Conservation (phyloP, 345 rosid genomes). For the Bruguiera gymnorhiza region DNA sequence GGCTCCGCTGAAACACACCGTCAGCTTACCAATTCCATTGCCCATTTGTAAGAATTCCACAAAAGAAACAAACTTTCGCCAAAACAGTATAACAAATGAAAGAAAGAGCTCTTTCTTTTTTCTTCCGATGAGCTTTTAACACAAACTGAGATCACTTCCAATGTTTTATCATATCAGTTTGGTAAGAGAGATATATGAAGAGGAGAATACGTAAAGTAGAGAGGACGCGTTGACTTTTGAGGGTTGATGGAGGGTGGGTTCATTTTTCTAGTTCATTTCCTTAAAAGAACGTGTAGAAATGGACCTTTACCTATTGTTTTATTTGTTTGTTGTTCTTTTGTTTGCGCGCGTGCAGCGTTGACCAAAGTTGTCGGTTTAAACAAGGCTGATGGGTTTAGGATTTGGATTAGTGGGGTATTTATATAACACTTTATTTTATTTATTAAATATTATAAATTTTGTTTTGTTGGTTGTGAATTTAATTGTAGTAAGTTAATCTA, state of each 20-base stretch:
- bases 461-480: no score
- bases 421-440: no score
- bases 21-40: slow-evolving; percentile 70
- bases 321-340: no score
- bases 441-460: no score
- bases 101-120: not conserved
- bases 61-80: not conserved
- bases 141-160: slow-evolving; percentile 2
- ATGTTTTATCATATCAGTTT: slow-evolving; percentile 21
- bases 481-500: no score
- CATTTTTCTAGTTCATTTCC: slow-evolving; percentile 5
- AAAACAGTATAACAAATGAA: not conserved
- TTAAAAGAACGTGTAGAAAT: not conserved
- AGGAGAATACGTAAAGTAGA: slow-evolving; percentile 22
- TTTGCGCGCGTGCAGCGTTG: no score
- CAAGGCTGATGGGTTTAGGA: no score
- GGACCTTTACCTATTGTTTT: not conserved
- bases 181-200: slow-evolving; percentile 15
- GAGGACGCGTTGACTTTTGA: slow-evolving; percentile 58
- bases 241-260: slow-evolving; percentile 16
- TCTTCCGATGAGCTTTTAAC: not conserved
- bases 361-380: no score
- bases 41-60: slow-evolving; percentile 46
- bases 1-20: slow-evolving; percentile 61
- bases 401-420: no score